A percentile compares a stretch with the other conserved stretches of the same genome.
Conservation (phyloP, 2,329 filamentous ascomycete genomes). For the Chaetomiaceae sp. region DNA sequence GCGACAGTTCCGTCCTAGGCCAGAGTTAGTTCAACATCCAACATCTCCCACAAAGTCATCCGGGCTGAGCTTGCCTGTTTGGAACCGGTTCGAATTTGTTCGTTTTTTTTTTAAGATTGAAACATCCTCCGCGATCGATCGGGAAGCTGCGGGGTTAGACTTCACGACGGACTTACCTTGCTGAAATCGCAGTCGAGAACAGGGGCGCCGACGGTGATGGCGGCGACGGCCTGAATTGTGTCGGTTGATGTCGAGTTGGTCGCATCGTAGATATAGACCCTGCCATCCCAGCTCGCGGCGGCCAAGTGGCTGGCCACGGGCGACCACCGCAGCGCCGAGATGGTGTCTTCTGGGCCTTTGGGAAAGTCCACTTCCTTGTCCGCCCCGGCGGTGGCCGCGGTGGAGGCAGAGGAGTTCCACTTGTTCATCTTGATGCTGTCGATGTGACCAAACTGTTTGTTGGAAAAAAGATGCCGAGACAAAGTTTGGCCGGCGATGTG, state of each 20-base stretch:
- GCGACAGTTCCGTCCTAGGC: slow-evolving; percentile 32
- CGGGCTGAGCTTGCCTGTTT: slow-evolving; percentile 20
- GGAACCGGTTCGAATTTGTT: slow-evolving; percentile 20
- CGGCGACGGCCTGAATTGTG: slow-evolving; percentile 24
- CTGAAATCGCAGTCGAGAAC: slow-evolving; percentile 35
- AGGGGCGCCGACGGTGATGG: slow-evolving; percentile 27
- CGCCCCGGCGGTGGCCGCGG: neutral
- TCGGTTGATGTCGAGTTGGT: slow-evolving; percentile 21
- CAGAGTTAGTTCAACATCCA: neutral
- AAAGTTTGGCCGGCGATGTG: neutral
- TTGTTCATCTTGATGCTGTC: slow-evolving; percentile 13
- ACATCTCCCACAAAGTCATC: neutral
- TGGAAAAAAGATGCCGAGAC: neutral
- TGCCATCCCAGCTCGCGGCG: slow-evolving; percentile 34
- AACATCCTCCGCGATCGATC: slow-evolving; percentile 23
- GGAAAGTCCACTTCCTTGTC: slow-evolving; percentile 26
- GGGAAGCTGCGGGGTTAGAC: slow-evolving; percentile 29
- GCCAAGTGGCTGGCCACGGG: slow-evolving; percentile 31
- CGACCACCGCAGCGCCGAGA: slow-evolving; percentile 35
- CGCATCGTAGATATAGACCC: slow-evolving; percentile 35
- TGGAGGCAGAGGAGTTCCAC: neutral
- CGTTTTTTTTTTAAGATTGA: slow-evolving; percentile 6
- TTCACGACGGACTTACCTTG: slow-evolving; percentile 32
- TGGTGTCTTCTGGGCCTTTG: slow-evolving; percentile 31
- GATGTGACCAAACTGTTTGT: neutral